Evolutionary conservation across 2,329 filamentous ascomycete species (phyloP), one percentile per base, ranked within the genome.

Genomic region (Stachybotrys chartarum): DNA sequence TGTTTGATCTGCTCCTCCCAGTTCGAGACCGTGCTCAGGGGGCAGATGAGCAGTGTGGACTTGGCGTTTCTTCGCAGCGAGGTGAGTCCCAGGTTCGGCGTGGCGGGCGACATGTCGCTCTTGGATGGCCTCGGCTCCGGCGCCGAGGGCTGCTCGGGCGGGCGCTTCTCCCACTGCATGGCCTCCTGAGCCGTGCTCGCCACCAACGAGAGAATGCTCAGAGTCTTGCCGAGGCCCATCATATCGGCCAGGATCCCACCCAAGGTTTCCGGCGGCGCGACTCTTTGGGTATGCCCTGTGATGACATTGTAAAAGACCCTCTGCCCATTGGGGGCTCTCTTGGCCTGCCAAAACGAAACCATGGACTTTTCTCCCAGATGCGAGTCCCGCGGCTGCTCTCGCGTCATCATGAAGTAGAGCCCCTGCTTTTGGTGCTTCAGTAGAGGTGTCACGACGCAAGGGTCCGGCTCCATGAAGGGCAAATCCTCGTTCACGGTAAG

Each of bases 1-100:
- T 88, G 81, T 63, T 87, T 87, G 58, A 97, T 90, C 70, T 99
- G 94, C 61, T 91, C 85, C 63, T 93, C 88, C 94, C 94, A 99
- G 65, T 97, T 99, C 30, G 88, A 87, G 56, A 97, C 85, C 0
- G 93, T 94, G 65, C 90, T 96, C 3, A 97, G 79, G 1, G 94
- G 94, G 55, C 89, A 95, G 16, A 99, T 84, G 17, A 99, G 79
- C 35, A 99, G 76, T 0, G 94, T 97, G 0, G 89, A 85, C 65
- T 85, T 88, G 6, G 83, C 84, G 64, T 97, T 96, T 47, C 76
- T 78, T 18, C 74, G 72, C n/a, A 88, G 67, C 11, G 66, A 72
- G 12, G 79, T 82, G 18, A 84, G 69, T 3, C 72, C 76, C 17
- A 84, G 68, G 1, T 70, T 66, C 18, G 75, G 68, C 18, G 76